A percentile compares a stretch with the other conserved stretches of the same genome.
These are phyloP conservation scores for Phaffia rhodozyma DNA, from an alignment of 1,284 basidiomycete genomes.

Conservation along the genomic window DNA sequence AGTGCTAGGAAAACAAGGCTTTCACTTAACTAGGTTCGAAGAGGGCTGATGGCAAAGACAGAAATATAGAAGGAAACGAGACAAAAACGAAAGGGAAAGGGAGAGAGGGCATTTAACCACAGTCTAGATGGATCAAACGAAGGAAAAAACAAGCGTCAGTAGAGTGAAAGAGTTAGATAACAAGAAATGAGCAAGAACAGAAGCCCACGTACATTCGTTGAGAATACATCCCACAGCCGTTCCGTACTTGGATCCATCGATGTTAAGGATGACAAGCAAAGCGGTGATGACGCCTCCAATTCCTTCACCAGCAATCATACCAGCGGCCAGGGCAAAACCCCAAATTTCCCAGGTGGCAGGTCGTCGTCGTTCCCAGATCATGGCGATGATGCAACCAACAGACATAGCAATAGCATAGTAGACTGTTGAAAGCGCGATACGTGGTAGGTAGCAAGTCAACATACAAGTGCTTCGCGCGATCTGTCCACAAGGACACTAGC, in stretches of 20 bases:
- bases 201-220: conserved; percentile 7
- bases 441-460: not conserved
- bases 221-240: conserved; percentile 21
- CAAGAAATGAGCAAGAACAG: too few relatives aligned
- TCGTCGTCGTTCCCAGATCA: conserved; percentile 42
- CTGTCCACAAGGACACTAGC: conserved; percentile 17
- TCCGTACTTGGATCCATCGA: conserved; percentile 20
- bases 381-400: conserved; percentile 19
- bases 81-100: too few relatives aligned
- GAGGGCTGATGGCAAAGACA: too few relatives aligned
- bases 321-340: conserved; percentile 50
- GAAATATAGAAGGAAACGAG: too few relatives aligned
- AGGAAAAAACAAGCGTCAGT: too few relatives aligned
- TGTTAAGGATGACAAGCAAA: conserved; percentile 26
- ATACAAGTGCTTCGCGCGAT: not conserved
- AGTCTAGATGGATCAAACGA: too few relatives aligned
- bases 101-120: too few relatives aligned
- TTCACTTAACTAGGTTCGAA: too few relatives aligned
- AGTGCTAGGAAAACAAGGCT: too few relatives aligned
- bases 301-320: conserved; percentile 55
- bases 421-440: not conserved
- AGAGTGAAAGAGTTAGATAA: too few relatives aligned
- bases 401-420: not conserved
- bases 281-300: conserved; percentile 56
- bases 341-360: conserved; percentile 45